Percentiles rank a stretch among this genome's conserved stretches.
Conservation (phyloP, 1,139 yeast species). For the Pichia sp. region DNA sequence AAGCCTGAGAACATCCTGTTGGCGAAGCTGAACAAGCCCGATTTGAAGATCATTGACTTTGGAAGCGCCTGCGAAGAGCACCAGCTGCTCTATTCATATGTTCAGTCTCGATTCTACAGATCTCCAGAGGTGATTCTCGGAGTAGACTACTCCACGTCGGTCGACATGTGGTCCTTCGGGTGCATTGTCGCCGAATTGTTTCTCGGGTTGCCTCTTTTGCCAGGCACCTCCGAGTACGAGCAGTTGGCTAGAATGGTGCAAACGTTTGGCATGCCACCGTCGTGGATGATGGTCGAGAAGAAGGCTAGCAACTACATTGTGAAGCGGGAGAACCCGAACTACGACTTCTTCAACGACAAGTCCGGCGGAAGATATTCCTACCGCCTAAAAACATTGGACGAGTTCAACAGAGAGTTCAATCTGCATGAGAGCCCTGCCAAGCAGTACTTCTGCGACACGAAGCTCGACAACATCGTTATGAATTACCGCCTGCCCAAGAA, state of each 20-base stretch:
- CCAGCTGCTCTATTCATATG: slow-evolving; percentile 86
- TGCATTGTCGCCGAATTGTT: slow-evolving; percentile 94
- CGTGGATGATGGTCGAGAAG: slow-evolving; percentile 95
- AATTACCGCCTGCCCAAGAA: slow-evolving; percentile 70
- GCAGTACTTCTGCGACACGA: slow-evolving; percentile 74
- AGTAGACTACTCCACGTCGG: slow-evolving; percentile 82
- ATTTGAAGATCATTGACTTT: slow-evolving; percentile 89
- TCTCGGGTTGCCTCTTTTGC: slow-evolving; percentile 89
- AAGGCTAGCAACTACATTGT: slow-evolving; percentile 69
- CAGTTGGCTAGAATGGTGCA: slow-evolving; percentile 80
- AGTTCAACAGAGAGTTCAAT: slow-evolving; percentile 53
- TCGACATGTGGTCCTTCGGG: slow-evolving; percentile 98
- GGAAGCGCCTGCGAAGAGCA: slow-evolving; percentile 95
- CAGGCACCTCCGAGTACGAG: slow-evolving; percentile 92
- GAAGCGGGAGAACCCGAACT: slow-evolving; percentile 32
- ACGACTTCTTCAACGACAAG: slow-evolving; percentile 8
- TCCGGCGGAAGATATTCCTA: slow-evolving; percentile 33
- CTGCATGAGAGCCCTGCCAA: slow-evolving; percentile 77
- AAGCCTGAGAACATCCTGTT: slow-evolving; percentile 93
- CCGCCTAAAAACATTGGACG: slow-evolving; percentile 51
- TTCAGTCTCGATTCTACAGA: slow-evolving; percentile 91
- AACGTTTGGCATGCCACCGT: slow-evolving; percentile 82
- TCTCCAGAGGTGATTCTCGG: slow-evolving; percentile 96
- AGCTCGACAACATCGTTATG: slow-evolving; percentile 67
- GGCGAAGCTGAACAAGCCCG: slow-evolving; percentile 79